Percentiles rank a stretch among this genome's conserved stretches.
phyloP scores from a whole-genome alignment of 1,284 basidiomycete genomes.

The Moniliophthora roreri region DNA sequence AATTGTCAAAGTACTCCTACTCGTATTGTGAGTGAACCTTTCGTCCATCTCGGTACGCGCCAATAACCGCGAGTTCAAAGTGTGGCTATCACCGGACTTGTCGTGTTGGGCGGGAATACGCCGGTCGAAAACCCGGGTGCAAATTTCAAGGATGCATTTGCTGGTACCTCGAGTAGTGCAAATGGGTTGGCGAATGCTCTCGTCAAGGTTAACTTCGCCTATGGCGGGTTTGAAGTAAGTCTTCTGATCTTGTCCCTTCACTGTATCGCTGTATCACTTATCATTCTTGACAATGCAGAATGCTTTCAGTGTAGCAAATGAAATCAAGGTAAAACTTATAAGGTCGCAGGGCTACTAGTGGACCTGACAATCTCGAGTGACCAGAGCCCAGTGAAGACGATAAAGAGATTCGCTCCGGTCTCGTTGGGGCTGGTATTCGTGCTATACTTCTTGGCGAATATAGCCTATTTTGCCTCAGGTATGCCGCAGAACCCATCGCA shows the following conservation, averaged over 20 bases:
- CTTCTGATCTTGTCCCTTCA: constrained; percentile 8
- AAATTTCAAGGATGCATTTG: constrained; percentile 51
- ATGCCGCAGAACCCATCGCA: constrained; percentile 11
- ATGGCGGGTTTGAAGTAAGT: constrained; percentile 38
- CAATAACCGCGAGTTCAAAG: constrained; percentile 9
- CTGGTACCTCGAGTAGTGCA: constrained; percentile 37
- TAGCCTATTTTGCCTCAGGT: constrained; percentile 41
- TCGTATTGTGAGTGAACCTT: constrained; percentile 26
- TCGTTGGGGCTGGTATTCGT: constrained; percentile 39
- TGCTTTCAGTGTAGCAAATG: constrained; percentile 45
- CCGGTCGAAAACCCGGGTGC: constrained; percentile 42
- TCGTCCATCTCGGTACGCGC: background rate
- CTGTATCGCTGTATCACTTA: too few relatives aligned
- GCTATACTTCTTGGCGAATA: constrained; percentile 48
- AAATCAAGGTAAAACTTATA: constrained; percentile 30
- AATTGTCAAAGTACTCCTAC: constrained; percentile 29
- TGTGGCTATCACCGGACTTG: constrained; percentile 43
- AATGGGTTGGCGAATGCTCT: constrained; percentile 42
- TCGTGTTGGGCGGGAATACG: constrained; percentile 47
- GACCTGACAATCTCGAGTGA: too few relatives aligned
- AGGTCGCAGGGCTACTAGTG: too few relatives aligned
- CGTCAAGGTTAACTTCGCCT: constrained; percentile 46
- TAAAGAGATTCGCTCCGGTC: constrained; percentile 44
- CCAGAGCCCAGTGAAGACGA: constrained; percentile 38
- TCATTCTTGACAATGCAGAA: constrained; percentile 32